Conservation (phyloP, 2,329 filamentous ascomycete species). For the Paecilomyces dactylethromorphus region DNA sequence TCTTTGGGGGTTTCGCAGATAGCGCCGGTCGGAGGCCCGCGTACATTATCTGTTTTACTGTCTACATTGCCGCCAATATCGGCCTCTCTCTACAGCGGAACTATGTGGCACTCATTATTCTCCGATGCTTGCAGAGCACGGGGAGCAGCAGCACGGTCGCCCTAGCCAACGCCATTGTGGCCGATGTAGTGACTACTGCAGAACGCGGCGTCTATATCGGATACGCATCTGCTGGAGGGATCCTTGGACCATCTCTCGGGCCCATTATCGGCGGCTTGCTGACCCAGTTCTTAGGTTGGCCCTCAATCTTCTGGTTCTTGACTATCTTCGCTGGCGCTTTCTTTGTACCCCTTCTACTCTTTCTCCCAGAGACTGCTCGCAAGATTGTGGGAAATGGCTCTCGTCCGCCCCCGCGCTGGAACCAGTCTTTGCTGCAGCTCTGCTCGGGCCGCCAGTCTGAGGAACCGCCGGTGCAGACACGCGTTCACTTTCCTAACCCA, state of each 20-base stretch:
- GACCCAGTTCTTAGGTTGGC: constrained; percentile 59
- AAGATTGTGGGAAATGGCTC: constrained; percentile 21
- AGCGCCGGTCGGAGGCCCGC: constrained; percentile 39
- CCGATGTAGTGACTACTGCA: constrained; percentile 28
- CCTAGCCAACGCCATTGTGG: constrained; percentile 28
- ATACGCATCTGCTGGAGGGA: constrained; percentile 9
- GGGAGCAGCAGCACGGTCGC: constrained; percentile 31
- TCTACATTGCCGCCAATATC: constrained; percentile 35
- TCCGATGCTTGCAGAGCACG: constrained; percentile 36
- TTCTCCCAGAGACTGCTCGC: constrained; percentile 31
- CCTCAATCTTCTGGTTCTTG: constrained; percentile 67
- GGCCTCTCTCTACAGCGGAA: constrained; percentile 30
- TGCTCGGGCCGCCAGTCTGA: not conserved
- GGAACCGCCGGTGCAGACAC: too few species aligned
- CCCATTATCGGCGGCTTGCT: constrained; percentile 67
- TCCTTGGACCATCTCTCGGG: constrained; percentile 53
- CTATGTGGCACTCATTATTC: constrained; percentile 28
- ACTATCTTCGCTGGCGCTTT: constrained; percentile 54
- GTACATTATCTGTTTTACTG: constrained; percentile 36
- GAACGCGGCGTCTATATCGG: constrained; percentile 36
- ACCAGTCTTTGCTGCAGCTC: constrained; percentile 6
- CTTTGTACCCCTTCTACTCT: constrained; percentile 22
- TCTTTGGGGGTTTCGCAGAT: constrained; percentile 41
- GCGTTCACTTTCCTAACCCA: too few species aligned
- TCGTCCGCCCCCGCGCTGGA: constrained; percentile 9